Base-by-base conservation (phyloP, 1,284 basidiomycete genomes). In the Farysia itapuensis region DNA sequence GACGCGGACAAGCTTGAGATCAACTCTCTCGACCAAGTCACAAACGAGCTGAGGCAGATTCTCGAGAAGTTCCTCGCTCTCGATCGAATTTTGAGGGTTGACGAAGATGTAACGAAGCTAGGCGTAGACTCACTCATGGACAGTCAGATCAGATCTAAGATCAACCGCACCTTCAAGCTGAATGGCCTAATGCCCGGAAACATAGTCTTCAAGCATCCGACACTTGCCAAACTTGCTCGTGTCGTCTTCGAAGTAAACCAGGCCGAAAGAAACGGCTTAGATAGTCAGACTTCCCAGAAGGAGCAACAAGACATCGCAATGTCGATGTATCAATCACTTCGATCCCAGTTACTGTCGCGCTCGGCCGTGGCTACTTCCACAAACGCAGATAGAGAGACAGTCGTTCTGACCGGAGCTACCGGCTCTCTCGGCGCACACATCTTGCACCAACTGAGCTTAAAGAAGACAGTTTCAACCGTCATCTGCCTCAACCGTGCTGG, bases 111-210 rank as follows among this genome's bases (percentile, higher is more conserved):
- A 15, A 81, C 81, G 44, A 54, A 76, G 7, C 78, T 80, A 22
- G 84, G 83, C 19, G 78, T 85, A 28, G 82, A 84, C 67, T 85
- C 83, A 8, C 71, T 85, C 9, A 81, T 83, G 57, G 82, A 82
- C 13, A 81, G 81, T 4, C 77, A 83, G 19, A 80, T 86, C 23
- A 75, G 83, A 4, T 44, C 49, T 29, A 35, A 43, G 33, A 43
- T 63, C 9, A 44, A 63, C 28, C 52, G 53, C 9, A 34, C 45
- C 4, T 20, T 51, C 11, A 48, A 43, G 21, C 43, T 51, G 41
- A 28, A 22, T 1, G 15, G 39, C 0, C 49, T 50, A 9, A 40
- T 79, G 6, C 66, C 74, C 1, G 50, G 48, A 15, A 72, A 70
- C 63, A 72, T 82, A 11, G 80, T 82, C 6, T 82, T 80, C 44